Evolutionary conservation across 768 basidiomycete genomes (phyloP), one percentile per base, ranked within the genome.

Genomic region (Clavaria fumosa): DNA sequence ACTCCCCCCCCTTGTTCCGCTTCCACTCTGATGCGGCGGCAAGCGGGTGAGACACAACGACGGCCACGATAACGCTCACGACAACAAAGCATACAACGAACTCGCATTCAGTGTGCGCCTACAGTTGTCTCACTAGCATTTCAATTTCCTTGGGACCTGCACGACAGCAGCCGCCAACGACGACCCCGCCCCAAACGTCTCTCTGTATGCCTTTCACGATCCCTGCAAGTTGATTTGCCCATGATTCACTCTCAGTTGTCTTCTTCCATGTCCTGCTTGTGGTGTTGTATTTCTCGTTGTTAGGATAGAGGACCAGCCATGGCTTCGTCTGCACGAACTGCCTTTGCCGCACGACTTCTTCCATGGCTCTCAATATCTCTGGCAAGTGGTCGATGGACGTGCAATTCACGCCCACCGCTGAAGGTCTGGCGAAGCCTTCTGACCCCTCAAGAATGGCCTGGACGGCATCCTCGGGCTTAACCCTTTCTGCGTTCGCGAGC

Each of bases 331-430:
- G 41, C 36, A 35, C n/a, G 38, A 14, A 7, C 40, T 15, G 43
- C 24, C 12, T 43, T 38, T 38, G 39, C 35, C 26, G 31, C 30
- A 47, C 45, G 32, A 39, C 52, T 4, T 34, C 36, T 9, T 54
- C 51, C 49, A 72, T 64, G 19, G 62, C 54, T 3, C 30, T 43
- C 17, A 69, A 45, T 17, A 77, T 49, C 0, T 34, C 31, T 1
- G 58, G 49, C n/a, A 80, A 43, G 46, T 62, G 56, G 23, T 61
- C 53, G 12, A 67, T 48, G 1, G 55, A 58, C 0, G 80, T 78
- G 53, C 82, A 89, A 51, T 89, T 86, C 45, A 86, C 67, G 1
- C 83, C 84, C 11, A 85, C 56, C 1, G 66, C 80, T 58, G 54
- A 0, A 75, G 77, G 26, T 48, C 39, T 1, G 54, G 55, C 24